Evolutionary conservation across 495 filamentous ascomycete genomes (phyloP), one percentile per base, ranked within the genome.

Genomic region (Chaetomium cochliodes): DNA sequence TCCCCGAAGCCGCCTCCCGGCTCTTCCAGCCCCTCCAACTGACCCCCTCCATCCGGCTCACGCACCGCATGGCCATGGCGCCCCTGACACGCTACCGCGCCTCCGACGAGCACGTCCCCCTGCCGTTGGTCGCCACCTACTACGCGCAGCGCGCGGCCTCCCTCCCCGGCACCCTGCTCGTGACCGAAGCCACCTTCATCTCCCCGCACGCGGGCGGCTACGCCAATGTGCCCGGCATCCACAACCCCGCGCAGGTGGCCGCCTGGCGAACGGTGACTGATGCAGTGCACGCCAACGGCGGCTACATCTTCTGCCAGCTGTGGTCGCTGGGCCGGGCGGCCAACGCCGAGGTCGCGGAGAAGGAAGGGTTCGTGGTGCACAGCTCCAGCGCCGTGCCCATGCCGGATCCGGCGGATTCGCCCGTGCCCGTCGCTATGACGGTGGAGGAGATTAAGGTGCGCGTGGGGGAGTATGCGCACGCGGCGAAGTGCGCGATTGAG

Each of bases 101-200:
- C 25, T 61, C 70, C 20, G 67, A 69, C 56, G 68, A 76, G 23
- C 79, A 82, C 57, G 80, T 84, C 20, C 83, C 82, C 7, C 75
- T 77, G 20, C 51, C 66, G 5, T 71, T 85, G 33, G 79, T 81
- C 22, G 53, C 67, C 3, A 79, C 84, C 58, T 88, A 90, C 80
- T 90, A 90, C 77, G 62, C 65, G 12, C 87, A 90, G 64, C 81
- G 87, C 51, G 84, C 81, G 51, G 84, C 81, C 60, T 81, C 80
- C 39, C 71, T 78, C 12, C 80, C 83, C 0, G 86, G 87, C n/a
- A 87, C 85, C 18, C 79, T 89, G 12, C 70, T 88, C 55, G 82
- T 90, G 67, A 82, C 81, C 20, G 89, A 93, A 75, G 88, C 79
- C 3, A 86, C 88, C 22, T 80, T 86, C 65, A 86, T 91, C 69